Evolutionary conservation across 2,329 filamentous ascomycete species (phyloP), one percentile per base, ranked within the genome.

Genomic region (Epichloe gansuensis): DNA sequence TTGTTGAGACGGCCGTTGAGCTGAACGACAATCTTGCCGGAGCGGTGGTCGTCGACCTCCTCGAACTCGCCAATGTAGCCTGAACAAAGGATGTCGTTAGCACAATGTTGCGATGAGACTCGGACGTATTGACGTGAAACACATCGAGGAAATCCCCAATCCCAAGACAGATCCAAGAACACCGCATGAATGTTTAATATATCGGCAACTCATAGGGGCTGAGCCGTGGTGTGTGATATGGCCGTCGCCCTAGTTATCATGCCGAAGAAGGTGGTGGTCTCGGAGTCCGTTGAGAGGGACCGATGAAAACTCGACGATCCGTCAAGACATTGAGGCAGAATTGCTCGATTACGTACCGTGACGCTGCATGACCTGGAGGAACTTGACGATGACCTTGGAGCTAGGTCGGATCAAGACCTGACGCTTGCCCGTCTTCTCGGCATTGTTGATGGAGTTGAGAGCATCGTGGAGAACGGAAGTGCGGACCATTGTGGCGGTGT

Each of bases 121-220:
- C 95, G 95, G 96, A 85, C 23, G 85, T 88, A 81, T 78, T 48
- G 50, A 35, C 45, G 41, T 46, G 47, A 51, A 73, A 44, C 11
- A 45, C 9, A 9, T 31, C 15, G 25, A 41, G 47, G 23, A 35
- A 3, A 43, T 43, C 38, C 35, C 44, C 45, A 21, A 13, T 47
- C 49, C 34, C 28, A 47, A 51, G 48, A 76, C 67, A 65, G 65
- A 85, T 85, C 83, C 89, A 95, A 96, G 90, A 91, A 86, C 85
- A 82, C 85, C 85, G 72, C 72, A 68, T 50, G 47, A 38, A 31
- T 25, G 64, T 69, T 87, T 76, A 72, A 93, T 98, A 75, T 98
- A 87, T 94, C 93, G 91, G 89, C 83, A 83, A 94, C 83, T 97
- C 97, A 98, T 97, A 98, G 89, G 91, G 89, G 91, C 89, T 83